Evolutionary conservation across 163 green algal species (phyloP), one percentile per base, ranked within the genome.

Genomic region (Trebouxia gelatinosa): DNA sequence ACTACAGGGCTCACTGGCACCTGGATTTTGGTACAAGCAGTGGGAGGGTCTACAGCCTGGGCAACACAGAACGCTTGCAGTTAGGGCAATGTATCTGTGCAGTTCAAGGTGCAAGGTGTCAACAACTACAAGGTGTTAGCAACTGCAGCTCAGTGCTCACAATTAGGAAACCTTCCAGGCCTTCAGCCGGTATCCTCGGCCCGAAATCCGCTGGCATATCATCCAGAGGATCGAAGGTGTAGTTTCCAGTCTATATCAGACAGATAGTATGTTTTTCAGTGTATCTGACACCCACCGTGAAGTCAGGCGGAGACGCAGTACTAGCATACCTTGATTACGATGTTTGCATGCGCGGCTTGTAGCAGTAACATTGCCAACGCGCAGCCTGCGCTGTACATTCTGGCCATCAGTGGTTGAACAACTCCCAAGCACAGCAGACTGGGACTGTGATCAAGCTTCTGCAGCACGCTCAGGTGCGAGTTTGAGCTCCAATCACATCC

Each of bases 151-250:
- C 7, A 19, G 61, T 2, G 40, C 83, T 40, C 61, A 93, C 85
- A 82, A 84, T 70, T 0, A 95, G 75, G 21, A 84, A 65, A 13
- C 88, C 91, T 0, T 85, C 70, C 0, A 96, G 58, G 13, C 91
- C 91, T 11, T 89, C 62, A 37, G 85, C 71, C 0, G 85, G 83
- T 23, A 96, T 71, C 0, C 83, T 77, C 2, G 90, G 89, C 0
- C 91, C 91, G 81, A 96, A 96, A 39, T 93, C 85, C 65, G 90
- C 89, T 11, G 85, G 86, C 38, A 94, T 81, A 31, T 90, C 82
- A 3, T 84, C 76, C 0, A 82, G n/a, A 28, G 62, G 70, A 21
- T 92, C 86, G n/a, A 91, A 84, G 0, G 72, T 85, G 39, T 87
- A 87, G 65, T 89, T 88, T 23, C 82, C 76, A 0, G 80, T 89